A percentile compares a stretch with the other conserved stretches of the same genome.
phyloP scores from a whole-genome alignment of 1,284 basidiomycete species.

The Trichosporon sp. region DNA sequence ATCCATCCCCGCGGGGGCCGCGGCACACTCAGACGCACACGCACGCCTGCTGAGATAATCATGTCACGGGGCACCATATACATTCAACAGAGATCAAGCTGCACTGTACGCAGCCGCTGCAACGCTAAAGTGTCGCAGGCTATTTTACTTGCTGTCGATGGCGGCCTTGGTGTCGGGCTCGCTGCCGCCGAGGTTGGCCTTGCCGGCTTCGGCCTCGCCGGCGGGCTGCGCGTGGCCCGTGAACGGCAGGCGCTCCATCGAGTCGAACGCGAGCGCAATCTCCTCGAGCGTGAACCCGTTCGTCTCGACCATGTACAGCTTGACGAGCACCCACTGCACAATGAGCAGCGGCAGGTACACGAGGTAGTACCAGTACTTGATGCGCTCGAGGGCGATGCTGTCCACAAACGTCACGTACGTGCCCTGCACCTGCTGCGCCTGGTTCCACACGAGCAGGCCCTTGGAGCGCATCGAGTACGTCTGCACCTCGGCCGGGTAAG shows the following conservation, averaged over 20 bases:
- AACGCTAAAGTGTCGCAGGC: too few relatives aligned
- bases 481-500: conserved; percentile 48
- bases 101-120: too few relatives aligned
- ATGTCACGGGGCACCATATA: not conserved
- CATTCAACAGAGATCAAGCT: not conserved
- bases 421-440: conserved; percentile 34
- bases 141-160: not conserved
- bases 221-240: not conserved
- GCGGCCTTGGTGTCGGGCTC: not conserved
- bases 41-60: not conserved
- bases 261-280: conserved; percentile 42
- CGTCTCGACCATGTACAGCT: conserved; percentile 47
- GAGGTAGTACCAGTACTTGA: conserved; percentile 44
- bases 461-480: conserved; percentile 49
- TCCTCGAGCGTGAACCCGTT: conserved; percentile 49
- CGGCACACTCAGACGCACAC: not conserved
- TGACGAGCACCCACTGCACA: conserved; percentile 32
- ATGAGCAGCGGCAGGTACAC: conserved; percentile 38
- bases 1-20: too few relatives aligned
- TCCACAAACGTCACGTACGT: conserved; percentile 39
- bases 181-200: not conserved
- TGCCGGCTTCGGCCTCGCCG: not conserved
- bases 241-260: conserved; percentile 9
- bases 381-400: conserved; percentile 44
- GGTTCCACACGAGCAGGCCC: conserved; percentile 50